Evolutionary conservation across 495 filamentous ascomycete species (phyloP).

Genomic region (Hypoxylon lenormandii): DNA sequence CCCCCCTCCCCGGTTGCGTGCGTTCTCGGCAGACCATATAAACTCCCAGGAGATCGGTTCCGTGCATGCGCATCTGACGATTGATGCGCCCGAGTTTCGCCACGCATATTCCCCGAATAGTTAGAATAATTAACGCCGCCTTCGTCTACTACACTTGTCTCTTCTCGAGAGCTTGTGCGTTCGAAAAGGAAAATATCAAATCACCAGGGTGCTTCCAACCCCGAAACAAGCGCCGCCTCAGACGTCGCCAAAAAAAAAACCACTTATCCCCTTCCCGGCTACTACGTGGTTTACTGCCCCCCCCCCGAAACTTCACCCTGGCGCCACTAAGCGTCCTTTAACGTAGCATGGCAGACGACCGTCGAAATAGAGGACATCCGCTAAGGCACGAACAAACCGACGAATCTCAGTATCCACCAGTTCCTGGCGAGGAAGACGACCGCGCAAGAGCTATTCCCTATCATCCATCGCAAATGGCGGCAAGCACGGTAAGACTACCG

Average conservation of each 20-base stretch:
- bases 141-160: constrained; percentile 9
- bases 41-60: constrained; percentile 13
- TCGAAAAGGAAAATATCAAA: constrained; percentile 19
- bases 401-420: constrained; percentile 62
- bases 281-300: constrained; percentile 30
- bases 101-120: constrained; percentile 11
- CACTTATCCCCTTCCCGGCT: constrained; percentile 13
- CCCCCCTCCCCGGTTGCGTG: constrained; percentile 5
- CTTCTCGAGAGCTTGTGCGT: constrained; percentile 17
- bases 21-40: constrained; percentile 9
- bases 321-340: constrained; percentile 45
- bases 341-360: constrained; percentile 61
- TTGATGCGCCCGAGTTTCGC: constrained; percentile 14
- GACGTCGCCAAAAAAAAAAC: constrained; percentile 26
- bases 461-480: constrained; percentile 48
- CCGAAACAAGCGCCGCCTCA: constrained; percentile 35
- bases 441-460: constrained; percentile 54
- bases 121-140: constrained; percentile 28
- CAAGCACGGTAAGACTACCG: constrained; percentile 52
- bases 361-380: constrained; percentile 54
- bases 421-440: constrained; percentile 62
- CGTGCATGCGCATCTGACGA: constrained; percentile 21
- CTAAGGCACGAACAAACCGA: constrained; percentile 53
- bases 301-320: constrained; percentile 38
- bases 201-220: constrained; percentile 13